These are phyloP conservation scores for Saccharum officinarum DNA, from an alignment of 176 grass and related monocot genomes.

Conservation along the genomic window DNA sequence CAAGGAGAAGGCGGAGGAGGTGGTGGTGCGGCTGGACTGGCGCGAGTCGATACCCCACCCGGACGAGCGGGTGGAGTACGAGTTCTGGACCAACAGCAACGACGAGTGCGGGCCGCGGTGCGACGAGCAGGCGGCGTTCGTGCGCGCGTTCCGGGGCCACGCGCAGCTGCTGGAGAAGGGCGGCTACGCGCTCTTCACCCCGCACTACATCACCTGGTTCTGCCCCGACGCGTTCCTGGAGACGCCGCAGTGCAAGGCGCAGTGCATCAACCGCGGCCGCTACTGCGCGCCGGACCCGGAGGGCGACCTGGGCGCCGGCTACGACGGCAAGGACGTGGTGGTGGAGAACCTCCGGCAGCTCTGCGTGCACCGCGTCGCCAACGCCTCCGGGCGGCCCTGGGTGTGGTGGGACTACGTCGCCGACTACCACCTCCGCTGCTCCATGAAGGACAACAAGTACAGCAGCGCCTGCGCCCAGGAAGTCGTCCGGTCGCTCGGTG, in stretches of 20 bases:
- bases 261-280: slow-evolving; percentile 79
- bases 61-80: slow-evolving; percentile 88
- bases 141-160: slow-evolving; percentile 66
- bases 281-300: slow-evolving; percentile 97
- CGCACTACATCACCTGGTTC: slow-evolving; percentile 96
- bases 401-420: slow-evolving; percentile 90
- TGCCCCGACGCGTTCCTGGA: slow-evolving; percentile 56
- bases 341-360: slow-evolving; percentile 87
- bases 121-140: slow-evolving; percentile 79
- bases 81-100: slow-evolving; percentile 98
- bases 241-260: slow-evolving; percentile 65
- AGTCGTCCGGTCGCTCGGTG: slow-evolving; percentile 66
- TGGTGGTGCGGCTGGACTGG: slow-evolving; percentile 84
- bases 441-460: slow-evolving; percentile 72
- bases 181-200: slow-evolving; percentile 69
- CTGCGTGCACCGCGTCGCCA: slow-evolving; percentile 88
- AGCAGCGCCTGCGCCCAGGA: slow-evolving; percentile 54
- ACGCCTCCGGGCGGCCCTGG: slow-evolving; percentile 49
- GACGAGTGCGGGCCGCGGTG: slow-evolving; percentile 85
- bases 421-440: slow-evolving; percentile 83
- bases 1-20: slow-evolving; percentile 18
- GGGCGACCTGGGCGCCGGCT: slow-evolving; percentile 61
- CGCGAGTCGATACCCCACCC: slow-evolving; percentile 92
- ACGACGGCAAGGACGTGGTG: slow-evolving; percentile 74
- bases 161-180: slow-evolving; percentile 77